Percentiles rank a stretch among this genome's conserved stretches.
Evolutionary conservation across 345 rosid species (phyloP).

Genomic region (Hypericum perforatum): DNA sequence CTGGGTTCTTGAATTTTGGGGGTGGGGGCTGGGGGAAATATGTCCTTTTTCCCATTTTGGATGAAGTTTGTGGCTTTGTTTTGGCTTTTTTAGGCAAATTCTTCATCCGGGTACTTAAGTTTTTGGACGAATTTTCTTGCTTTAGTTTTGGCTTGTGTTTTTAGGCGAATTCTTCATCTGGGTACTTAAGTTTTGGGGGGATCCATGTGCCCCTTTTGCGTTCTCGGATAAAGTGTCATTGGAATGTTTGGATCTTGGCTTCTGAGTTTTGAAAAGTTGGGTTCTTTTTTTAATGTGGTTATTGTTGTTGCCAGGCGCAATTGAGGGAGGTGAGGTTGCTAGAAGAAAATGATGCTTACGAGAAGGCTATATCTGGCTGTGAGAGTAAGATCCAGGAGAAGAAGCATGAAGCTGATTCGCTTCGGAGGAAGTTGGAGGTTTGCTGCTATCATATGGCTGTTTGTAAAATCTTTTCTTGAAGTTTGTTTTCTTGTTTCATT

Average conservation of each 20-base stretch:
- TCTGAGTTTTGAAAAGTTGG: too few relatives aligned
- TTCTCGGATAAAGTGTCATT: too few relatives aligned
- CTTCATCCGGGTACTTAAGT: background rate
- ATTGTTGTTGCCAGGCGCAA: slow-evolving; percentile 41
- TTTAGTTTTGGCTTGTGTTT: background rate
- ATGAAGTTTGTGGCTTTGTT: background rate
- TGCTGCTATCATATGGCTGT: background rate
- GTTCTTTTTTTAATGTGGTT: background rate
- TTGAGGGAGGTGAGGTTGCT: slow-evolving; percentile 61
- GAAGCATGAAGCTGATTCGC: slow-evolving; percentile 49
- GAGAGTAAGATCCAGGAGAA: slow-evolving; percentile 61
- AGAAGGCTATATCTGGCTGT: slow-evolving; percentile 71
- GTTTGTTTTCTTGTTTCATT: too few relatives aligned
- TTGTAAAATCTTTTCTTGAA: too few relatives aligned
- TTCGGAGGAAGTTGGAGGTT: slow-evolving; percentile 55
- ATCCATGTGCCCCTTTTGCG: too few relatives aligned
- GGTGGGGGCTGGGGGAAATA: too few relatives aligned
- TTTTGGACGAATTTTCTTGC: background rate
- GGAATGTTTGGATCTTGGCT: too few relatives aligned
- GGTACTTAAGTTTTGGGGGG: background rate
- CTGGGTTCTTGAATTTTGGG: too few relatives aligned
- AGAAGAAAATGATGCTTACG: slow-evolving; percentile 70
- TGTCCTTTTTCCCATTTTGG: too few relatives aligned
- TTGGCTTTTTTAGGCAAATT: background rate
- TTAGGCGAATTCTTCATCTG: slow-evolving; percentile 1